These are phyloP conservation scores for Curvularia verruculosa DNA, from an alignment of 2,329 filamentous ascomycete species.

Conservation along the genomic window DNA sequence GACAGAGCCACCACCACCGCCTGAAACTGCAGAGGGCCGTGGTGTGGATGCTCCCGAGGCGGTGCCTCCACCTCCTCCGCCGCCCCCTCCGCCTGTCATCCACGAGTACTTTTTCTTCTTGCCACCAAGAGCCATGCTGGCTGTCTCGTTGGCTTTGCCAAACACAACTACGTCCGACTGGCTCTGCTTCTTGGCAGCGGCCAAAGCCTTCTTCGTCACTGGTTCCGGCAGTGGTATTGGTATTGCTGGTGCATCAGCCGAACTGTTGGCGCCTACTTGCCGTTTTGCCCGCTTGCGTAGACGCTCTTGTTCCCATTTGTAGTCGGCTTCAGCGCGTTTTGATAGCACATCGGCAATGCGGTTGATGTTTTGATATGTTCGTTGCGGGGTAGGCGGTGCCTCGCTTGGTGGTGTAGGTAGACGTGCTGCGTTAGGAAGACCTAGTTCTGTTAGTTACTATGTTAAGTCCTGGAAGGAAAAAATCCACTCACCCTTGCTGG, in stretches of 20 bases:
- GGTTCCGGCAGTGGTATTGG: constrained; percentile 50
- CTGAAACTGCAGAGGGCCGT: constrained; percentile 32
- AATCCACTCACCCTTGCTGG: constrained; percentile 35
- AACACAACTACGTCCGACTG: constrained; percentile 79
- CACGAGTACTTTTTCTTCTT: constrained; percentile 74
- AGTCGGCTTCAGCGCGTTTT: constrained; percentile 58
- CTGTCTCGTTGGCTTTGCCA: constrained; percentile 84
- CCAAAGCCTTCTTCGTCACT: constrained; percentile 86
- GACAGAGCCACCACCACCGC: constrained; percentile 20
- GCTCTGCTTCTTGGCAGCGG: constrained; percentile 73
- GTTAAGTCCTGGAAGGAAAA: background rate
- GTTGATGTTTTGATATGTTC: constrained; percentile 60
- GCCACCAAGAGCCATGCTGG: constrained; percentile 75
- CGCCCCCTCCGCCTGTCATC: constrained; percentile 64
- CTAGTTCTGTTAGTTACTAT: constrained; percentile 24
- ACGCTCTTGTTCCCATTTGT: constrained; percentile 72
- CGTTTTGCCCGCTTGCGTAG: constrained; percentile 54
- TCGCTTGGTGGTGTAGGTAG: constrained; percentile 56
- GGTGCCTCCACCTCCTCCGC: constrained; percentile 43
- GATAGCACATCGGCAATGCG: constrained; percentile 61
- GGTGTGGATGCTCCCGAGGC: constrained; percentile 44
- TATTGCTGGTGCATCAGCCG: constrained; percentile 32
- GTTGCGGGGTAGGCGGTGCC: constrained; percentile 56
- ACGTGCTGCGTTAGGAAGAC: constrained; percentile 47
- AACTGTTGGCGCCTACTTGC: constrained; percentile 32